phyloP scores from a whole-genome alignment of 2,329 filamentous ascomycete genomes.

The Aspergillus sp. region DNA sequence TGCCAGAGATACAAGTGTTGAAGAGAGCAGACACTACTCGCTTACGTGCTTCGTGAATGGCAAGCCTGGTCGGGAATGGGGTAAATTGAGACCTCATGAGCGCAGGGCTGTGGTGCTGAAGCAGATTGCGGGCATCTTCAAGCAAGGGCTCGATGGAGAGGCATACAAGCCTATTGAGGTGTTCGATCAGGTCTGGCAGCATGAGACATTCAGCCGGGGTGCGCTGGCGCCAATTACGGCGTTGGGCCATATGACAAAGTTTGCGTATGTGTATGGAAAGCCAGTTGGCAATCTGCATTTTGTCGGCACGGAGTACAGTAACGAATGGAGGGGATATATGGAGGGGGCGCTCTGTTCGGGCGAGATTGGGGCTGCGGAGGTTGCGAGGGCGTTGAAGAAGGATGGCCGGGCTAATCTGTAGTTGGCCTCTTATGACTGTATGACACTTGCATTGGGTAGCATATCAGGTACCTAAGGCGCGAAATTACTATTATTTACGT shows the following conservation, averaged over 20 bases:
- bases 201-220: conserved; percentile 37
- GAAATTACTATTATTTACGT: too few species aligned
- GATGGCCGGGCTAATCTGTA: not conserved
- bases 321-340: conserved; percentile 60
- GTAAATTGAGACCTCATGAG: not conserved
- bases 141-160: conserved; percentile 22
- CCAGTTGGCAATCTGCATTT: conserved; percentile 50
- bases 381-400: conserved; percentile 28
- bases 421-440: not conserved
- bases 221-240: conserved; percentile 41
- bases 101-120: not conserved
- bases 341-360: conserved; percentile 56
- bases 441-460: too few species aligned
- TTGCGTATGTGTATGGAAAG: conserved; percentile 28
- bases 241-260: conserved; percentile 28
- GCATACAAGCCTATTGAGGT: conserved; percentile 40
- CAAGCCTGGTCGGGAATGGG: conserved; percentile 35
- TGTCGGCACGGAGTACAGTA: conserved; percentile 55
- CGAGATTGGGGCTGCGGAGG: conserved; percentile 49
- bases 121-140: conserved; percentile 23
- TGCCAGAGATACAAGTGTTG: conserved; percentile 41
- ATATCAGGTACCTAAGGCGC: too few species aligned
- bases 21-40: conserved; percentile 24
- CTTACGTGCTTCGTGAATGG: conserved; percentile 45
- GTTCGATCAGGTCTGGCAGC: conserved; percentile 22